Percentiles rank a stretch among this genome's conserved stretches.
phyloP scores from a whole-genome alignment of 192 early-diverging fungal species.

The Funneliformis geosporum region DNA sequence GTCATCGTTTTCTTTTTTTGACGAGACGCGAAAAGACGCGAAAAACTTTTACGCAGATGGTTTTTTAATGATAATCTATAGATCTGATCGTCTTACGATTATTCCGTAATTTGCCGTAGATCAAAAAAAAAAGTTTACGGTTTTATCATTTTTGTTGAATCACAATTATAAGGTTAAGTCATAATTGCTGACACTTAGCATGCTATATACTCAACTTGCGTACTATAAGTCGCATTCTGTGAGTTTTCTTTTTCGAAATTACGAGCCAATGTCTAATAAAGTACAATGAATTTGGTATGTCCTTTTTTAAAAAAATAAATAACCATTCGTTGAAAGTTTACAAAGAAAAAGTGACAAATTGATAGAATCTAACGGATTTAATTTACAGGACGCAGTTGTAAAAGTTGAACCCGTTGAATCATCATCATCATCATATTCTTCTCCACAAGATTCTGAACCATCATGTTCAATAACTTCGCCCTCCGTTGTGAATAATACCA shows the following conservation, averaged over 20 bases:
- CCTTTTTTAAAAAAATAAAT: background rate
- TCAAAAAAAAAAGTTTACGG: no score
- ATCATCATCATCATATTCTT: background rate
- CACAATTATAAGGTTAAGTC: background rate
- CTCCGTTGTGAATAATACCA: background rate
- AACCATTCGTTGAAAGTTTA: no score
- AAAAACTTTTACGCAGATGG: background rate
- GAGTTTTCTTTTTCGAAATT: background rate
- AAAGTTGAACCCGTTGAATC: background rate
- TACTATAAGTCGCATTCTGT: background rate
- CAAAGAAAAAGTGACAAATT: no score
- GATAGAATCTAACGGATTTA: no score
- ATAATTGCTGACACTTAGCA: background rate
- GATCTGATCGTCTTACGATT: background rate
- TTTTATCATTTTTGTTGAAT: background rate
- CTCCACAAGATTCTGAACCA: background rate
- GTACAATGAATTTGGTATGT: background rate
- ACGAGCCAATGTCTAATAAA: background rate
- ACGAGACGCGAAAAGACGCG: background rate
- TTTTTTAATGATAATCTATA: no score
- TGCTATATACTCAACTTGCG: background rate
- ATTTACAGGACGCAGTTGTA: background rate
- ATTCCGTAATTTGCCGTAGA: background rate
- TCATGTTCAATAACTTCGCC: background rate
- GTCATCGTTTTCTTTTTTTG: background rate